phyloP scores from a whole-genome alignment of 2,329 filamentous ascomycete species.

The Sporothrix globosa region DNA sequence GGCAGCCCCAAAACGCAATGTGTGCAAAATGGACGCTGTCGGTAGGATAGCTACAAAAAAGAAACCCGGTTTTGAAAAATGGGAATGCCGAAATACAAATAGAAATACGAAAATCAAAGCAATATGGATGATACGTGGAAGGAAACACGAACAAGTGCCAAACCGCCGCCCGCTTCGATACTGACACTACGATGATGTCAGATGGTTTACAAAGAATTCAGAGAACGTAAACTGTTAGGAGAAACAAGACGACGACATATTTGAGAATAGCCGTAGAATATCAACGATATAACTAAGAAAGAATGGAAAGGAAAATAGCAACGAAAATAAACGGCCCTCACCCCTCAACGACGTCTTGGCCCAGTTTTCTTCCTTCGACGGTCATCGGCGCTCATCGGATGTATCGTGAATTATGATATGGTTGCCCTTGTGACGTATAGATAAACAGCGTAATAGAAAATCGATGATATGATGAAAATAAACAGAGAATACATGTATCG shows the following conservation, averaged over 20 bases:
- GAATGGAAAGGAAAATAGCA: not conserved
- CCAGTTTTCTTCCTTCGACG: too few species aligned
- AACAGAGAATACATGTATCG: not conserved
- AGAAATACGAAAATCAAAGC: not conserved
- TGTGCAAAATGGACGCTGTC: not conserved
- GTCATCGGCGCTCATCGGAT: not conserved
- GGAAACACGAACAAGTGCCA: not conserved
- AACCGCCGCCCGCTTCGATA: not conserved
- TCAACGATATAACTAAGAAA: not conserved
- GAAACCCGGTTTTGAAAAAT: not conserved
- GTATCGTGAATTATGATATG: conserved; percentile 7
- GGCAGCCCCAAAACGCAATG: not conserved
- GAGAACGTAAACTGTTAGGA: not conserved
- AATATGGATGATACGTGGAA: not conserved
- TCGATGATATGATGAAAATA: not conserved
- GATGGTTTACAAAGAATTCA: not conserved
- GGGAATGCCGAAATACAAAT: not conserved
- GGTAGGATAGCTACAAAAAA: not conserved
- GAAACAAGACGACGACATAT: not conserved
- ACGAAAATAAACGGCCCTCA: too few species aligned
- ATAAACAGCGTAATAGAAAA: not conserved
- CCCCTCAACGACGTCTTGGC: too few species aligned
- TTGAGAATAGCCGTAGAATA: not conserved
- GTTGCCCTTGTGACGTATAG: conserved; percentile 25
- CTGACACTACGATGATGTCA: not conserved